Base-by-base conservation (phyloP, 768 basidiomycete genomes). In the Mycena polygramma region DNA sequence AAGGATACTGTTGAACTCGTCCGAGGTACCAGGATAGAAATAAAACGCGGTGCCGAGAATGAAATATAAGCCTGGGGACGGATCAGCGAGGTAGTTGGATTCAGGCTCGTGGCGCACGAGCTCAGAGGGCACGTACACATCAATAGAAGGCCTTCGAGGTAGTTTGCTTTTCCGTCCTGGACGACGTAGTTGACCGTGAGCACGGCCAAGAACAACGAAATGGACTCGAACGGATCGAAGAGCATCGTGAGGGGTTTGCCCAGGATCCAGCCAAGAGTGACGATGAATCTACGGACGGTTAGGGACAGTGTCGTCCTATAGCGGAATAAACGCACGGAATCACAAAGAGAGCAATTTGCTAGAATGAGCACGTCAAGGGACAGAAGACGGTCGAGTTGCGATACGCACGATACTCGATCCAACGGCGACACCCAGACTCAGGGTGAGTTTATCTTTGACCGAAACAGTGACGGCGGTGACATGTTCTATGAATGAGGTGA, bases 401-500 rank as follows among this genome's bases (percentile, higher is more conserved):
- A 24, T 17, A 85, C 91, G 77, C 76, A 94, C 92, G 43, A 94
- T 91, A 72, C 91, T 92, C 2, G 92, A 92, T 55, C 95, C 94
- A 20, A 95, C 93, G n/a, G 96, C 94, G 24, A 97, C 94, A 30
- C 93, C 91, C 64, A 98, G 83, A 76, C 93, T 94, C 8, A 98
- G 86, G 53, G 94, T 94, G 24, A 98, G 82, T 79, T 97, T 95
- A 79, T 92, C 90, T 80, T 97, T 97, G 68, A 95, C 92, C 0
- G 96, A 94, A 9, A 96, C 96, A 1, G 92, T 92, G 37, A 98
- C 94, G 17, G 96, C 96, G 3, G 95, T 98, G 45, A 91, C 92
- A 77, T 97, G 96, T 77, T 98, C 96, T 83, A 77, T 10, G 9
- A 6, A 30, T 6, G 30, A 24, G 3, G 22, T n/a, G n/a, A 37